Percentiles rank a stretch among this genome's conserved stretches.
These are phyloP conservation scores for Flammula alnicola DNA, from an alignment of 1,284 basidiomycete genomes.

Conservation along the genomic window DNA sequence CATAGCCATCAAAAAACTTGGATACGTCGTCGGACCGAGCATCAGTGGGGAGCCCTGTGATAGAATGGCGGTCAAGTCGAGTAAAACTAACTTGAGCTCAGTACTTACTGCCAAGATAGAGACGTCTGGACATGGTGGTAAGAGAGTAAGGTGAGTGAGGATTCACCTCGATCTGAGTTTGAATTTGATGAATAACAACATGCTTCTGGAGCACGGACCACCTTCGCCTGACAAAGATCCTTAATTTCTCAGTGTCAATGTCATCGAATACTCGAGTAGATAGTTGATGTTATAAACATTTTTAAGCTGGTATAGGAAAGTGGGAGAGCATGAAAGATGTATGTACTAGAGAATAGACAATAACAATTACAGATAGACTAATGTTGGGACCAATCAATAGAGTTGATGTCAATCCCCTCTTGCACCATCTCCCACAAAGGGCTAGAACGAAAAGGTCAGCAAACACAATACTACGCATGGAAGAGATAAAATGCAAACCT, in stretches of 20 bases:
- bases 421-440: constrained; percentile 99
- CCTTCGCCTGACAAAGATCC: constrained; percentile 6
- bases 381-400: constrained; percentile 89
- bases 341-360: constrained; percentile 3
- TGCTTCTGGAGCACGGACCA: constrained; percentile 47
- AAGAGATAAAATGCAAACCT: constrained; percentile 51
- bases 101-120: constrained; percentile 84
- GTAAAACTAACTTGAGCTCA: constrained; percentile 11
- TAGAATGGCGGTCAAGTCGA: constrained; percentile 9
- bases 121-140: constrained; percentile 77
- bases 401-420: constrained; percentile 93
- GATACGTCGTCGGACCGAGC: constrained; percentile 78
- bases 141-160: constrained; percentile 43
- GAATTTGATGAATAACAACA: constrained; percentile 30
- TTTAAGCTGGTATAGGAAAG: too few species aligned
- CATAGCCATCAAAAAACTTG: constrained; percentile 87
- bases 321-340: too few species aligned
- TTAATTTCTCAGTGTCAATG: too few species aligned
- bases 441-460: constrained; percentile 40
- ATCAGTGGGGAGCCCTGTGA: constrained; percentile 75
- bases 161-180: constrained; percentile 45
- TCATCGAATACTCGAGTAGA: too few species aligned
- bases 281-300: too few species aligned
- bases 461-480: too few species aligned
- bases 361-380: constrained; percentile 26